A percentile compares a stretch with the other conserved stretches of the same genome.
Conservation (phyloP, 73 alveolate genomes). For the Paramecium octaurelia region DNA sequence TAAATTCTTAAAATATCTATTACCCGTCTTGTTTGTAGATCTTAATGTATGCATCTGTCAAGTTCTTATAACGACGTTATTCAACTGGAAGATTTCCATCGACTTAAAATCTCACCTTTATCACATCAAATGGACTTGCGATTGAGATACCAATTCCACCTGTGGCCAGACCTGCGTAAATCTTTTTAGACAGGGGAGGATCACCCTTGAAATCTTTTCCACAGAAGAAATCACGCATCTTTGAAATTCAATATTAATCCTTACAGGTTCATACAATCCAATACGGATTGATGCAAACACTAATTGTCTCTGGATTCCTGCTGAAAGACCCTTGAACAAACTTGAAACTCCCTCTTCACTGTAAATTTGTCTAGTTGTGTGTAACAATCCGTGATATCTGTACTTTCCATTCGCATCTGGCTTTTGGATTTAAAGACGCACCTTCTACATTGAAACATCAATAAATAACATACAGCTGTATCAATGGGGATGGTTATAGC, state of each 20-base stretch:
- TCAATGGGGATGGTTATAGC: conserved; percentile 69
- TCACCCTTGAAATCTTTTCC: conserved; percentile 61
- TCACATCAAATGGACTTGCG: conserved; percentile 80
- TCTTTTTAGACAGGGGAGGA: conserved; percentile 68
- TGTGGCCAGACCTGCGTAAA: conserved; percentile 70
- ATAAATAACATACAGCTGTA: conserved; percentile 61
- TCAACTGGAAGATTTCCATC: conserved; percentile 60
- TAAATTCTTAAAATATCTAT: background rate
- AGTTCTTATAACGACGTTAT: conserved; percentile 53
- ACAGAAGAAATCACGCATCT: conserved; percentile 57
- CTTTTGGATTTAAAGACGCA: conserved; percentile 67
- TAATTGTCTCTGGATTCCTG: conserved; percentile 73
- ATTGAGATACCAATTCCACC: conserved; percentile 77
- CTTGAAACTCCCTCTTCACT: conserved; percentile 71
- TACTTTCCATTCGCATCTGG: conserved; percentile 53
- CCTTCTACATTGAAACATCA: conserved; percentile 47
- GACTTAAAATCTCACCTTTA: conserved; percentile 69
- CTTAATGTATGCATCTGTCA: conserved; percentile 70
- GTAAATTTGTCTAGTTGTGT: conserved; percentile 59
- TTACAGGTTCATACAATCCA: conserved; percentile 78
- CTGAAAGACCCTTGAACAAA: conserved; percentile 68
- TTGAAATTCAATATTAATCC: background rate
- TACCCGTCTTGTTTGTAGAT: conserved; percentile 65
- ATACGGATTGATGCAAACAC: conserved; percentile 77
- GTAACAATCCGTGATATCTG: conserved; percentile 66